Evolutionary conservation across 176 grass and related monocot genomes (phyloP).

Genomic region (Neostapfia colusana): DNA sequence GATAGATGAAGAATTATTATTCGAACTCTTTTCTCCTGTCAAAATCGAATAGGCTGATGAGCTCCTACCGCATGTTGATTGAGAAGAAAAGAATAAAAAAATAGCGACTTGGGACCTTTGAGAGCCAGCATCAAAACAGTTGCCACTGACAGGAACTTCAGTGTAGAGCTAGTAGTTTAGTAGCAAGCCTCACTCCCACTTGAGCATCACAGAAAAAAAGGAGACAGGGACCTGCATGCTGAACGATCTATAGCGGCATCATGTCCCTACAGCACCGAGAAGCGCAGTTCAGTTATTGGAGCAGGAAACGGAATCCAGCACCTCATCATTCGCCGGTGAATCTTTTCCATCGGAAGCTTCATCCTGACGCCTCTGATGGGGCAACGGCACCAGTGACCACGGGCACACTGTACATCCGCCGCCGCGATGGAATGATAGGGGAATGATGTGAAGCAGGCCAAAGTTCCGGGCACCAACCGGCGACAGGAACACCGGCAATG

Average conservation of each 20-base stretch:
- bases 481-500: constrained; percentile 45
- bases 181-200: neutral
- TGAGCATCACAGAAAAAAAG: constrained; percentile 9
- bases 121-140: constrained; percentile 6
- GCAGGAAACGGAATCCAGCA: constrained; percentile 22
- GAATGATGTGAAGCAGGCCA: constrained; percentile 8
- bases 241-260: neutral
- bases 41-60: neutral
- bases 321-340: constrained; percentile 26
- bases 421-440: constrained; percentile 13
- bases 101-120: too few relatives aligned
- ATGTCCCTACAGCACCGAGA: neutral
- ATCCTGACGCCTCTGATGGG: constrained; percentile 28
- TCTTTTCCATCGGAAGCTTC: constrained; percentile 38
- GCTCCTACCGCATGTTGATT: neutral
- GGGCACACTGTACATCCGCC: too few relatives aligned
- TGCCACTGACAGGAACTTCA: constrained; percentile 2
- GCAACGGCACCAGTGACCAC: neutral
- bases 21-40: neutral
- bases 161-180: neutral
- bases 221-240: neutral
- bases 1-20: neutral
- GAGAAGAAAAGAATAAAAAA: neutral
- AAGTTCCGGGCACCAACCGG: constrained; percentile 26
- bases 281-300: neutral